Evolutionary conservation across 495 filamentous ascomycete species (phyloP), one percentile per base, ranked within the genome.

Genomic region (Xylona heveae): DNA sequence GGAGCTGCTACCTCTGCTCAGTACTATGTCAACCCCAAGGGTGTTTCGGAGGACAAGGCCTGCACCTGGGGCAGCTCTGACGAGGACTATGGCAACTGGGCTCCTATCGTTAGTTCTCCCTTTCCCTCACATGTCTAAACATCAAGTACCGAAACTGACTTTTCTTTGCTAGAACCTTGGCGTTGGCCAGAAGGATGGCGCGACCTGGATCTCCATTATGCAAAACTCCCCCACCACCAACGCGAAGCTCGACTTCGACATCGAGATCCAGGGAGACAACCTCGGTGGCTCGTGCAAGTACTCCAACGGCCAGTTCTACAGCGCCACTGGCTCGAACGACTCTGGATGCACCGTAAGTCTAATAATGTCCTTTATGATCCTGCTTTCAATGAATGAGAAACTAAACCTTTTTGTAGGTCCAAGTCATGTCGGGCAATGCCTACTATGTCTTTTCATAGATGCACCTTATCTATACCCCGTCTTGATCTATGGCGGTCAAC

Each of bases 21-120:
- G 56, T 97, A 95, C 66, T 97, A 97, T 47, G 65, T 94, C 58
- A 95, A 95, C 67, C 72, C 73, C 40, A 58, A 62, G 37, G 81
- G 78, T 40, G 57, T 73, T 10, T 47, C 59, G 10, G 53, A 68
- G 25, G 48, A 74, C 41, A 53, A 83, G 12, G 88, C 71, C 21
- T 97, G 88, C 62, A 45, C 55, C 20, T 95, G 88, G 88, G 64
- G 69, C 43, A 64, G 65, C 38, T 29, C 56, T 34, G 38, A 50
- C 1, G 38, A 48, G 6, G 53, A 61, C 45, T 56, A 69, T 36
- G 88, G 88, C 36, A 95, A 97, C 66, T 93, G 66, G 66, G 76
- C 88, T 13, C 85, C 90, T 14, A 58, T 81, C 45, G 36, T 38
- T 13, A 20, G 35, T 23, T 18, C 10, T n/a, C 24, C 10, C 24